Evolutionary conservation across 2,329 filamentous ascomycete genomes (phyloP).

Genomic region (Ceratocystis huliohia): DNA sequence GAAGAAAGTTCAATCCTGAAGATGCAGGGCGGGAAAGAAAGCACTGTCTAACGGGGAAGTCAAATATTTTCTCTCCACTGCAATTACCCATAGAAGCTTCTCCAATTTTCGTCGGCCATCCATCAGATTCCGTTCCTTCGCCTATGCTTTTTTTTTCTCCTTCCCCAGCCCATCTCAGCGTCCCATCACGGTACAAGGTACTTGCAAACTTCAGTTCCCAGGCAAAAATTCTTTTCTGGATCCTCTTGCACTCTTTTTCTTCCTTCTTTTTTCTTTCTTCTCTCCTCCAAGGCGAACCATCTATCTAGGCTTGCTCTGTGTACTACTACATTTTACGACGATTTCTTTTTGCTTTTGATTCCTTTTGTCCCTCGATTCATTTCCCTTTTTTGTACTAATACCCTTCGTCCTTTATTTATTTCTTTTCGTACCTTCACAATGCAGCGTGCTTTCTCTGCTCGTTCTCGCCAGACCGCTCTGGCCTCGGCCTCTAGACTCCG

Average conservation of each 20-base stretch:
- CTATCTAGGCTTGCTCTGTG: constrained; percentile 17
- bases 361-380: constrained; percentile 18
- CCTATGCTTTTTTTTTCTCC: constrained; percentile 16
- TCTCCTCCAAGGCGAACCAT: constrained; percentile 10
- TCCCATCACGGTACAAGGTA: background rate
- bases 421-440: constrained; percentile 43
- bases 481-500: constrained; percentile 55
- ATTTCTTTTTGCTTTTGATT: background rate
- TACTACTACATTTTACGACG: constrained; percentile 12
- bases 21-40: background rate
- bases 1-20: background rate
- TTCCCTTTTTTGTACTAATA: constrained; percentile 22
- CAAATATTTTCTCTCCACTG: background rate
- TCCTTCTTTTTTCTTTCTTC: constrained; percentile 21
- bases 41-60: background rate
- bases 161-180: constrained; percentile 11
- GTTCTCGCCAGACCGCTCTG: constrained; percentile 66
- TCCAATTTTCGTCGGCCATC: constrained; percentile 21
- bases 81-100: constrained; percentile 21
- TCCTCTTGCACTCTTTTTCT: constrained; percentile 17
- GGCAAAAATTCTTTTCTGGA: constrained; percentile 13
- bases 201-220: constrained; percentile 6
- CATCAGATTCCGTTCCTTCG: constrained; percentile 10
- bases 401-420: constrained; percentile 23
- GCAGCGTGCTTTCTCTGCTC: constrained; percentile 87